Percentiles rank a stretch among this genome's conserved stretches.
phyloP scores from a whole-genome alignment of 371 early-diverging fungal species.

The Basidiobolus meristosporus region DNA sequence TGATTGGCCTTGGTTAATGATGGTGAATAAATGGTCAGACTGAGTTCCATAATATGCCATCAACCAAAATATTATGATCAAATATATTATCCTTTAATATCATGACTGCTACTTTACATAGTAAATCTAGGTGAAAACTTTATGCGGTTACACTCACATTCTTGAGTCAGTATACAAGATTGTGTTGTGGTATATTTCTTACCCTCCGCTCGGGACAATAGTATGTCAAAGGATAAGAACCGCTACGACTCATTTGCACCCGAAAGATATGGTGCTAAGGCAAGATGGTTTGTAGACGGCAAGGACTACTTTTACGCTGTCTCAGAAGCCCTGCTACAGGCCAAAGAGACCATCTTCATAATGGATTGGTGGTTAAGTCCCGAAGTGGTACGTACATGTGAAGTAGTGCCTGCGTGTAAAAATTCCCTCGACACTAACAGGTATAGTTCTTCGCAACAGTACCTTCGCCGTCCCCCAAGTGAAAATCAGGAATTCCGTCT shows the following conservation, averaged over 20 bases:
- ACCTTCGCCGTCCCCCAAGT: conserved; percentile 56
- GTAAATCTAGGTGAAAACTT: too few species aligned
- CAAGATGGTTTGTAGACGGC: conserved; percentile 63
- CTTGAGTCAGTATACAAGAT: too few species aligned
- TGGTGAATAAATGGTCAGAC: too few species aligned
- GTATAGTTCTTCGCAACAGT: conserved; percentile 14
- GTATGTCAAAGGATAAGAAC: too few species aligned
- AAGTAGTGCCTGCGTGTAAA: conserved; percentile 2
- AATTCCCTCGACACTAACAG: background rate
- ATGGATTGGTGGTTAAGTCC: conserved; percentile 87
- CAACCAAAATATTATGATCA: too few species aligned
- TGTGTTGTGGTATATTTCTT: too few species aligned
- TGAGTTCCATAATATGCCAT: too few species aligned
- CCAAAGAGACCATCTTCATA: conserved; percentile 61
- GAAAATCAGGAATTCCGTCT: conserved; percentile 58
- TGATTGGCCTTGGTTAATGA: too few species aligned
- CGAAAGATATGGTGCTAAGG: conserved; percentile 36
- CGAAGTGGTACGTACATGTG: conserved; percentile 39
- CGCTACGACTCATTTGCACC: conserved; percentile 74
- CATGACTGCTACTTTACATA: too few species aligned
- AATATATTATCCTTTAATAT: too few species aligned
- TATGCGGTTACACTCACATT: conserved; percentile 8
- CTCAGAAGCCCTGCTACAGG: conserved; percentile 54
- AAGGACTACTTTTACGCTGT: conserved; percentile 68
- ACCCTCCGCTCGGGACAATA: too few species aligned